Conservation (phyloP, 345 rosid genomes). For the Lumnitzera littorea region DNA sequence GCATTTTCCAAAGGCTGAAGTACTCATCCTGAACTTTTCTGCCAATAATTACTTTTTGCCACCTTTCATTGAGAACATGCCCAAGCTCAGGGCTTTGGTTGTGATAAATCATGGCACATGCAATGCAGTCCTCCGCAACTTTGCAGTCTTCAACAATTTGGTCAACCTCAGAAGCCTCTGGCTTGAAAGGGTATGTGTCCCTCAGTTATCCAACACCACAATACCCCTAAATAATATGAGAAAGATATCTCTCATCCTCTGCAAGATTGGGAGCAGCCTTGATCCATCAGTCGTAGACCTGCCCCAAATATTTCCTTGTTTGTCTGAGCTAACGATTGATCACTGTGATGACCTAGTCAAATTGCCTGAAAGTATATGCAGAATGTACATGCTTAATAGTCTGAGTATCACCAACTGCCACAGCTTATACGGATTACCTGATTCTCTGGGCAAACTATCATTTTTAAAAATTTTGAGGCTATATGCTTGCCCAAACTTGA, state of each 20-base stretch:
- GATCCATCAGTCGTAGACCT: constrained; percentile 37
- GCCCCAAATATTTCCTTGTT: constrained; percentile 52
- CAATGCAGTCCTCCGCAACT: constrained; percentile 48
- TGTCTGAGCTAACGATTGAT: constrained; percentile 63
- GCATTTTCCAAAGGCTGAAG: constrained; percentile 87
- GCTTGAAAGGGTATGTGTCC: constrained; percentile 70
- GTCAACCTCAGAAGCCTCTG: constrained; percentile 63
- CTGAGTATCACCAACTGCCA: constrained; percentile 90
- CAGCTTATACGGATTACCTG: constrained; percentile 45
- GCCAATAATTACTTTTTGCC: constrained; percentile 61
- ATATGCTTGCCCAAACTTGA: constrained; percentile 69
- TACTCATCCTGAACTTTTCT: constrained; percentile 64
- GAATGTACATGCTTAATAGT: constrained; percentile 33
- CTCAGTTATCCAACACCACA: constrained; percentile 37
- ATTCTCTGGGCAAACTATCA: constrained; percentile 40
- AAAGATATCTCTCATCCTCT: constrained; percentile 66
- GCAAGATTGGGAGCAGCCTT: constrained; percentile 58
- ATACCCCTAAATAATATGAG: constrained; percentile 34
- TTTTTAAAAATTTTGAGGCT: constrained; percentile 49
- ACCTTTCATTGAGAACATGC: constrained; percentile 67
- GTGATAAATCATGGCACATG: constrained; percentile 52
- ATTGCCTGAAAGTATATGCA: constrained; percentile 54
- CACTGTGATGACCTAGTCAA: constrained; percentile 63
- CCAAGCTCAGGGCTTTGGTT: constrained; percentile 63
- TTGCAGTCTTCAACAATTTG: constrained; percentile 41